Evolutionary conservation across 371 early-diverging fungal genomes (phyloP).

Genomic region (Dinochytrium kinnereticum): DNA sequence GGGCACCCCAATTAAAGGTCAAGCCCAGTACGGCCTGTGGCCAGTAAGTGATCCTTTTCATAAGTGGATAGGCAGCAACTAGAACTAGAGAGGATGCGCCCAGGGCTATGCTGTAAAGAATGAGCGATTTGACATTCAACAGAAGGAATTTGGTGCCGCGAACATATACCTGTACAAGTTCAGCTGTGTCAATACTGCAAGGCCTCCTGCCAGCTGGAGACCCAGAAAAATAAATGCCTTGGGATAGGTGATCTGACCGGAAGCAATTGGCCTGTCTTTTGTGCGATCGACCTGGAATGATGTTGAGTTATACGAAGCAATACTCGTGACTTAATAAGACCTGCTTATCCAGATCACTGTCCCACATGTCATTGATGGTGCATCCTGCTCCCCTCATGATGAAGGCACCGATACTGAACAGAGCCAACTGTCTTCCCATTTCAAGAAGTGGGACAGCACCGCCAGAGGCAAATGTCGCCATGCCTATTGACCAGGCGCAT

Average conservation of each 20-base stretch:
- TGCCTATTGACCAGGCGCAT: constrained; percentile 71
- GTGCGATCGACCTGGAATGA: constrained; percentile 82
- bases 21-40: constrained; percentile 67
- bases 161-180: constrained; percentile 56
- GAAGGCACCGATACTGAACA: constrained; percentile 90
- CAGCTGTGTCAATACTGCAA: constrained; percentile 58
- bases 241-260: constrained; percentile 70
- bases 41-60: constrained; percentile 96
- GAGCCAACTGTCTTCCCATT: constrained; percentile 68
- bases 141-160: too few species aligned
- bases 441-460: constrained; percentile 23
- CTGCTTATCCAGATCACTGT: constrained; percentile 82
- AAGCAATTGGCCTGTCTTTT: constrained; percentile 81
- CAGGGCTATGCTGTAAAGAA: constrained; percentile 69
- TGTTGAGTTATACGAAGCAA: not conserved
- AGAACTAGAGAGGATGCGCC: constrained; percentile 81
- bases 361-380: constrained; percentile 97
- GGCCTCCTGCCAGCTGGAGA: constrained; percentile 76
- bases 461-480: constrained; percentile 72
- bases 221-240: constrained; percentile 84
- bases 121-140: not conserved
- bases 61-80: constrained; percentile 87
- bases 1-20: constrained; percentile 94
- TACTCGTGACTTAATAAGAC: constrained; percentile 43
- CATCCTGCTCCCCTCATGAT: constrained; percentile 98